Percentiles rank a stretch among this genome's conserved stretches.
Conservation (phyloP, 371 early-diverging fungal species). For the Haplosporangium sp. region DNA sequence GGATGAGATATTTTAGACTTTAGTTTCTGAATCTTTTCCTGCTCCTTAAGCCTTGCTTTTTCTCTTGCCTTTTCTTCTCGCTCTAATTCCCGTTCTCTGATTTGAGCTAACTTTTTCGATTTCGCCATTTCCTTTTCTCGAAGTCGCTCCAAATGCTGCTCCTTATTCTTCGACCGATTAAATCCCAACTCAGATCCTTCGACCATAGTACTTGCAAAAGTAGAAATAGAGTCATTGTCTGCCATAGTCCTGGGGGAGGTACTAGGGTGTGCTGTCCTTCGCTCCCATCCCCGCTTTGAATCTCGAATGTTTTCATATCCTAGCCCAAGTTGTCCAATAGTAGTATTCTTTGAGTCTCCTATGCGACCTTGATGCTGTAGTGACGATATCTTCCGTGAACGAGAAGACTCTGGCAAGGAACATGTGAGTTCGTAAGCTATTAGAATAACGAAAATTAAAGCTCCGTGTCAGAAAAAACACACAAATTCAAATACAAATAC, state of each 20-base stretch:
- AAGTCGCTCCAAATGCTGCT: constrained; percentile 26
- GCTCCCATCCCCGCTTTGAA: constrained; percentile 9
- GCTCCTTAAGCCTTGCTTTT: constrained; percentile 25
- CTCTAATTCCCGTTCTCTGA: constrained; percentile 37
- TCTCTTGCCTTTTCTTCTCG: constrained; percentile 34
- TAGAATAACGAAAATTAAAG: background rate
- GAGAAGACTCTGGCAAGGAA: constrained; percentile 29
- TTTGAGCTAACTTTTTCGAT: constrained; percentile 24
- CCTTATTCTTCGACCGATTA: constrained; percentile 19
- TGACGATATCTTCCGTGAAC: constrained; percentile 31
- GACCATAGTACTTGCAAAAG: background rate
- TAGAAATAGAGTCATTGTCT: constrained; percentile 18
- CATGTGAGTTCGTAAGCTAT: constrained; percentile 17
- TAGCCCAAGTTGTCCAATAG: constrained; percentile 4
- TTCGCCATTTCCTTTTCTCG: constrained; percentile 34
- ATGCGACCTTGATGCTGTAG: constrained; percentile 11
- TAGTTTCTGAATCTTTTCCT: constrained; percentile 36
- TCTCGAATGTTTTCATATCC: constrained; percentile 9
- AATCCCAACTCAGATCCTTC: background rate
- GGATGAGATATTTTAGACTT: constrained; percentile 38
- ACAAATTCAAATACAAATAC: background rate
- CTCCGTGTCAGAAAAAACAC: background rate
- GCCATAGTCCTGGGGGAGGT: constrained; percentile 12
- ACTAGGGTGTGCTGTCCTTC: constrained; percentile 5
- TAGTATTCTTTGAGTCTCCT: constrained; percentile 4